These are phyloP conservation scores for Marsdenia floribunda DNA, from an alignment of 257 asterid species.

Conservation along the genomic window DNA sequence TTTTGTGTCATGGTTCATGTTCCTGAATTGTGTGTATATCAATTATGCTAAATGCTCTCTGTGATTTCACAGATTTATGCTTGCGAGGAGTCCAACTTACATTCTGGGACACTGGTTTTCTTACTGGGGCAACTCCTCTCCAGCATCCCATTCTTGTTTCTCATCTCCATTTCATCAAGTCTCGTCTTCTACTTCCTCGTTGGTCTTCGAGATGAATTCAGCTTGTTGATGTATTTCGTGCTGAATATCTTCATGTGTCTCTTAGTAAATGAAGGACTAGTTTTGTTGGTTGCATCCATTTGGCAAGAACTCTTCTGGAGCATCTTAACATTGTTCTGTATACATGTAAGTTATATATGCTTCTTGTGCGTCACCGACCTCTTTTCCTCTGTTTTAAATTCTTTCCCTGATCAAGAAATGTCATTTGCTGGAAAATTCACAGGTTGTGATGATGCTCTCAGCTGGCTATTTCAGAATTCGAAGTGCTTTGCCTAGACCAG, in stretches of 20 bases:
- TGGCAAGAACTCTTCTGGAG: conserved; percentile 76
- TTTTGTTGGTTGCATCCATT: conserved; percentile 56
- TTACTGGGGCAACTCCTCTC: conserved; percentile 80
- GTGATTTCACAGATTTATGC: conserved; percentile 50
- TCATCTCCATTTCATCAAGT: conserved; percentile 86
- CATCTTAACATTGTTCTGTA: conserved; percentile 50
- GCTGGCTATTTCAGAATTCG: conserved; percentile 94
- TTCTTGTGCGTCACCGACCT: neutral
- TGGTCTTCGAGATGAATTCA: conserved; percentile 80
- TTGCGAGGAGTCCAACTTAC: conserved; percentile 79
- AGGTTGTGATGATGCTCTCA: conserved; percentile 89
- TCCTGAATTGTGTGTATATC: neutral
- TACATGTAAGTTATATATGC: conserved; percentile 54
- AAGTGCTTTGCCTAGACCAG: conserved; percentile 63
- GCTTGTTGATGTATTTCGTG: conserved; percentile 73
- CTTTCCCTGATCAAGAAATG: conserved; percentile 1
- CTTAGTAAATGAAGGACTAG: conserved; percentile 81
- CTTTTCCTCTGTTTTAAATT: too few species aligned
- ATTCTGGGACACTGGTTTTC: conserved; percentile 82
- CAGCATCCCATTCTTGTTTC: conserved; percentile 87
- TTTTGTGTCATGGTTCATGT: neutral
- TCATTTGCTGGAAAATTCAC: conserved; percentile 19
- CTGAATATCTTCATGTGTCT: conserved; percentile 85
- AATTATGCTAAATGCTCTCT: neutral
- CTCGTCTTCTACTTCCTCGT: conserved; percentile 87